Base-by-base conservation (phyloP, 176 grass and related monocot species). In the Zea luxurians region DNA sequence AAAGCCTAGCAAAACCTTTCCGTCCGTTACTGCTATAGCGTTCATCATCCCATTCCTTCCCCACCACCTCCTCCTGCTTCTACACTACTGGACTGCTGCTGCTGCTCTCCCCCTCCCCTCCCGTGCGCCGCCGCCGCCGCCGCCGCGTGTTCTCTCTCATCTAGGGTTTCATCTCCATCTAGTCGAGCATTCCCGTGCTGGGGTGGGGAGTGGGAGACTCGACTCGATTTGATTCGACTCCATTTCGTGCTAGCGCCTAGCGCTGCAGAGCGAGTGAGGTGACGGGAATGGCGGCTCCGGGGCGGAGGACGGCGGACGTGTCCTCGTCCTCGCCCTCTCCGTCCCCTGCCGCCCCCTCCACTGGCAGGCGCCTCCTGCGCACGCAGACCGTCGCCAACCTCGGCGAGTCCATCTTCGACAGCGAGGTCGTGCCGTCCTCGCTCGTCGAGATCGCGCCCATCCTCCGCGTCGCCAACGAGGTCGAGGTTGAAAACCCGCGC, bases 391-490 rank as follows among this genome's bases (percentile, higher is more conserved):
- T 77, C 45, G 81, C 86, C 27, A 89, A 73, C 73, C 46, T 84
- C 20, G 83, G 80, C 13, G 90, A 87, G 67, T 66, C 89, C 68
- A 80, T 89, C 67, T 88, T 88, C 47, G 93, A 96, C 61, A 96
- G 90, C 6, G 93, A 96, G 76, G 78, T 96, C 1, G 93, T 96
- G 0, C 93, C 93, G 0, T 90, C 93, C 48, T 92, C 84, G 17
- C 87, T 96, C 34, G 74, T 73, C 17, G 88, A 88, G 88, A 97
- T 97, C 40, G 79, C 68, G 1, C 93, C 93, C 42, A 89, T 96
- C 72, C 93, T 96, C 50, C 90, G 93, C 0, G 90, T 92, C 34
- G 93, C 93, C 35, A 92, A 92, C 43, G 90, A 97, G 87, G 86
- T 97, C 48, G 85, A 97, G 64, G 66, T 83, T 7, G 78, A 3